Base-by-base conservation (phyloP, 139 green algal genomes). In the Coccomyxa sp. region DNA sequence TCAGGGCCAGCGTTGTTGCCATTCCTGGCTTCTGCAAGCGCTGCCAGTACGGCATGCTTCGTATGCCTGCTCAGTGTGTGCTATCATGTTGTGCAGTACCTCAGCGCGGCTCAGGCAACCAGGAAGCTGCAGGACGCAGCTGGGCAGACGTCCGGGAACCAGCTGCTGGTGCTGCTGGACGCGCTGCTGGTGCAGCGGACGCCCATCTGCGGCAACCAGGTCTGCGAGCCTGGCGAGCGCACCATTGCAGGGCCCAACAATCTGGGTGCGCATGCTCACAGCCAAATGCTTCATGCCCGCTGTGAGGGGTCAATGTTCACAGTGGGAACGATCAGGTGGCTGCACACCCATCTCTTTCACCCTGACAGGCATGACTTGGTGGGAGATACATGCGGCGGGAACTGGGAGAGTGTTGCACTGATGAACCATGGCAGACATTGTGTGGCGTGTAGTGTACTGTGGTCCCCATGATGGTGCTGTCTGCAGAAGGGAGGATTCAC, bases 151-250 rank as follows among this genome's bases (percentile, higher is more conserved):
- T 76, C 81, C 22, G 39, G 70, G 24, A 74, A 81, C 55, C 55
- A 82, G 75, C 55, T 84, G 36, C 76, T 74, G 14, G 38, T 83
- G 36, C 44, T 85, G 64, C 58, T 80, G 14, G 71, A 27, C 2
- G 33, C 71, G 29, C 71, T 50, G 0, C 68, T 69, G 39, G 29
- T 89, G 41, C 34, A 79, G 35, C 68, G 87, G 33, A 29, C 73
- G 40, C 80, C 82, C 2, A 39, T 88, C 18, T 91, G 87, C 55
- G 87, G 87, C 39, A 91, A 91, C 55, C 86, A 84, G 22, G 40
- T 91, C 3, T 91, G 87, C 70, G 87, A 91, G 71, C 80, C 85
- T 8, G 87, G 87, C 12, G 87, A 91, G 70, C 69, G 79, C 18
- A 24, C 70, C 14, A 33, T 34, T 14, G 35, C 70, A 33, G 34